Evolutionary conservation across 768 basidiomycete species (phyloP), one percentile per base, ranked within the genome.

Genomic region (Boletus pseudo-olivaceus): DNA sequence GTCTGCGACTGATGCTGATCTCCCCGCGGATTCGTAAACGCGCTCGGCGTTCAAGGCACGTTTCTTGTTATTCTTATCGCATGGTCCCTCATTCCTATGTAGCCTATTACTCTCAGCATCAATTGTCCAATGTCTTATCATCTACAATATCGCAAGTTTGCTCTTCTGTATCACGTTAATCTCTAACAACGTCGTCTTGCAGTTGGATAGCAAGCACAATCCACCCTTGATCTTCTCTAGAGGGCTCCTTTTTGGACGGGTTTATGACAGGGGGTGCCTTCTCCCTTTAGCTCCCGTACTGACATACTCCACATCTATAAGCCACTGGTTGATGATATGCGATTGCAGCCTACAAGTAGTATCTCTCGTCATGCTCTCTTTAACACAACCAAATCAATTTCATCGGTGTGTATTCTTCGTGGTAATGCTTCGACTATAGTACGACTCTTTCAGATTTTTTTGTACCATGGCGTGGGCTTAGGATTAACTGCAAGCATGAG

Each of bases 201-300:
- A 74, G 72, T 5, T 76, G 72, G 72, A 76, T 83, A 57, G 82
- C 81, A 26, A 79, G 80, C 46, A 68, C 75, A 78, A 81, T 51
- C 59, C 79, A 2, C 73, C 77, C 44, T 60, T 82, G 15, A 62
- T 75, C 6, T 58, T 81, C n/a, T 73, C 75, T 0, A 69, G 71
- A 34, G 79, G 80, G 1, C 63, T 81, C 29, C 59, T 81, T 41
- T 71, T 76, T 17, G 82, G 82, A 4, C 72, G 74, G n/a, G 70
- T 76, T 5, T 78, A 78, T 57, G 82, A 83, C 49, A 70, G 64
- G 11, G 82, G 82, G 33, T 77, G 78, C 64, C 14, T 7, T 35
- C 34, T 7, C 6, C 2, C 23, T 27, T 38, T 14, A 19, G 41
- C 30, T 11, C 14, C 34, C 40, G 19, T 32, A 5, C 35, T 14